These are phyloP conservation scores for Citrus medica DNA, from an alignment of 345 rosid genomes.

Conservation along the genomic window DNA sequence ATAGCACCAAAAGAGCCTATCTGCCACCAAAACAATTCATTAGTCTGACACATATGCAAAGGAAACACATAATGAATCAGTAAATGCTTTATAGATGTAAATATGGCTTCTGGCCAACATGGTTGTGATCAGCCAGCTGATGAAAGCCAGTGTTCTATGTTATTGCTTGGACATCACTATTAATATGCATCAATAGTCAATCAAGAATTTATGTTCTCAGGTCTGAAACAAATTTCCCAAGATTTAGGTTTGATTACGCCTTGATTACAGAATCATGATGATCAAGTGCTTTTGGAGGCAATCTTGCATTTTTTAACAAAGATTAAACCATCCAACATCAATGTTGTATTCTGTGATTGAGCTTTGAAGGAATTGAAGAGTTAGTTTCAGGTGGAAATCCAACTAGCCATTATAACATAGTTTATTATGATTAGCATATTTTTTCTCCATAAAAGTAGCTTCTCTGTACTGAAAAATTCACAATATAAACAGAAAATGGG, in stretches of 20 bases:
- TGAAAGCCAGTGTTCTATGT: not conserved
- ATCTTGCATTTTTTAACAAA: not conserved
- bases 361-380: not conserved
- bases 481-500: not conserved
- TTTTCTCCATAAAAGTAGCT: too few relatives aligned
- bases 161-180: not conserved
- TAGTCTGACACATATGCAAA: constrained; percentile 12
- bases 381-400: not conserved
- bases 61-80: not conserved
- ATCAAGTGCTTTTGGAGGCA: not conserved
- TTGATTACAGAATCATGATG: not conserved
- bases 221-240: not conserved
- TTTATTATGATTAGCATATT: too few relatives aligned
- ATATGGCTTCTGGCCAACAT: not conserved
- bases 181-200: not conserved
- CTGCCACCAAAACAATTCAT: constrained; percentile 66
- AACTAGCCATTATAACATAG: too few relatives aligned
- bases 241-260: not conserved
- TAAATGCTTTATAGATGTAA: not conserved
- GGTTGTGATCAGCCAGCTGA: not conserved
- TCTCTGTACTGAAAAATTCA: not conserved
- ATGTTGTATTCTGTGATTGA: not conserved
- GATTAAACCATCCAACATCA: not conserved
- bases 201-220: not conserved
- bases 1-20: constrained; percentile 98